phyloP scores from a whole-genome alignment of 2,329 filamentous ascomycete species.

The Colletotrichum falcatum region DNA sequence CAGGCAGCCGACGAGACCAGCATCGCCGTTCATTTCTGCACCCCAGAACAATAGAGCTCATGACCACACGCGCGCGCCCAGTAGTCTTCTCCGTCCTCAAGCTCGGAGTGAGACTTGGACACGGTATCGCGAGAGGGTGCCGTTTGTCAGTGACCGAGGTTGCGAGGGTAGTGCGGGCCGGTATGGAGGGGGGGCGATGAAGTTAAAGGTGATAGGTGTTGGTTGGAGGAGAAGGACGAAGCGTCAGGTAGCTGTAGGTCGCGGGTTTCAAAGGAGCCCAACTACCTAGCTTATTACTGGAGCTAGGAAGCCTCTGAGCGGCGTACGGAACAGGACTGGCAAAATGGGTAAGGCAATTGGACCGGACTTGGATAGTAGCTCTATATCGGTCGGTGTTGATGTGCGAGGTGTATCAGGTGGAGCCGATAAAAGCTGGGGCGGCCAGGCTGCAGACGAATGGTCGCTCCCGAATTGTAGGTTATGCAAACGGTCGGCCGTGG shows the following conservation, averaged over 20 bases:
- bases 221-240: neutral
- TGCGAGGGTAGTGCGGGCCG: neutral
- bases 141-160: neutral
- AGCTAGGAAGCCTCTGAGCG: neutral
- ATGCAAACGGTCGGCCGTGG: slow-evolving; percentile 2
- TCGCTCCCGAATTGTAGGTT: neutral
- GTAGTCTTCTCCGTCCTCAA: slow-evolving; percentile 12
- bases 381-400: slow-evolving; percentile 1
- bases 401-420: slow-evolving; percentile 5
- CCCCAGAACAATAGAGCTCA: slow-evolving; percentile 28
- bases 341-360: neutral
- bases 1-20: slow-evolving; percentile 69
- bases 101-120: slow-evolving; percentile 6
- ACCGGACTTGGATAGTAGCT: neutral
- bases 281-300: neutral
- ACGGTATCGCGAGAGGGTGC: neutral
- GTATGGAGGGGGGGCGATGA: neutral
- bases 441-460: slow-evolving; percentile 7
- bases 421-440: neutral
- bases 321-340: neutral
- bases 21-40: slow-evolving; percentile 67
- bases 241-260: neutral
- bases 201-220: neutral
- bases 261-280: neutral
- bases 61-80: slow-evolving; percentile 27